Evolutionary conservation across 2,329 filamentous ascomycete genomes (phyloP), one percentile per base, ranked within the genome.

Genomic region (Shiraia sp.): DNA sequence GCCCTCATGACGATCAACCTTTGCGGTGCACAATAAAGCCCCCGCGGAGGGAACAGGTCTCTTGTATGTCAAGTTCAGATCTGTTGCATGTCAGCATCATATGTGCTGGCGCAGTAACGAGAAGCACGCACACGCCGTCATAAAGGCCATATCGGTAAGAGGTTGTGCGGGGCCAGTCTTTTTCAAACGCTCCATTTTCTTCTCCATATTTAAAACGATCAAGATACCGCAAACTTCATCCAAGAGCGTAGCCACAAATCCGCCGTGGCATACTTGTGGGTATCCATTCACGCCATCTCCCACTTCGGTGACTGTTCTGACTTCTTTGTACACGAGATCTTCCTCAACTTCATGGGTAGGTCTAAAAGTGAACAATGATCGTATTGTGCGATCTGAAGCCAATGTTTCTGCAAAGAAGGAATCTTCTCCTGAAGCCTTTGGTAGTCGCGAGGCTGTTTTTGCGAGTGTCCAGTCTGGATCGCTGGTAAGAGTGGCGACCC

Each of bases 141-240:
- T 63, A 26, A 53, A 57, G 16, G 36, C 55, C 45, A 51, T 47
- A 7, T 27, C 31, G 28, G 42, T 39, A 23, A 42, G 27, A 15
- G 32, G 28, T 5, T 32, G 34, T 5, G 32, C 2, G 13, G 27
- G 26, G 8, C 51, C 48, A 15, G 34, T 17, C 31, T 39, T 35
- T 34, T 31, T 43, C 17, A 34, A 3, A 19, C 40, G 49, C 32
- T 51, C 24, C 10, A 46, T 35, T 28, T 44, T 53, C 10, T 30
- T 47, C 32, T 67, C 68, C 12, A 54, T 41, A 47, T 79, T 79
- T 19, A 74, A 53, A 2, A 68, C 68, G 8, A 80, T 66, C 13
- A 82, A 48, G 5, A 76, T 66, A 1, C 81, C 79, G 59, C 79
- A 76, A 5, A 71, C 65, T 57, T 86, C 82, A 55, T 86, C 82